Evolutionary conservation across 306 rosid species (phyloP).

Genomic region (Ochetophila trinervis): DNA sequence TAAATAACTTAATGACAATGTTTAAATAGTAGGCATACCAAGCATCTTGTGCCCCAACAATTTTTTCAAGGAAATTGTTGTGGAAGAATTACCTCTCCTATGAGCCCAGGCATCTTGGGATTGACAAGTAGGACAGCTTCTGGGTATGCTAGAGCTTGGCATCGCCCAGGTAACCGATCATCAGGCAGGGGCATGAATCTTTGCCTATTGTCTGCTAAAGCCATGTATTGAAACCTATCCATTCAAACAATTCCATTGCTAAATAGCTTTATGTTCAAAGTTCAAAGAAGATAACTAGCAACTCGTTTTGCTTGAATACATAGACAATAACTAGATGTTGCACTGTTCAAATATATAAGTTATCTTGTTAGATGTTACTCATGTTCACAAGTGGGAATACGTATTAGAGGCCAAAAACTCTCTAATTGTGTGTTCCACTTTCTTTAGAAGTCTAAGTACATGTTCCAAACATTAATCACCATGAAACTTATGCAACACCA

Average conservation of each 20-base stretch:
- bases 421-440: neutral
- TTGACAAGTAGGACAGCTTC: constrained; percentile 42
- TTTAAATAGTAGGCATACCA: neutral
- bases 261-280: neutral
- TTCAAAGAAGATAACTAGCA: neutral
- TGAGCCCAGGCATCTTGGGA: constrained; percentile 31
- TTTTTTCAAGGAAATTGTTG: neutral
- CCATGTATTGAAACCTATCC: constrained; percentile 51
- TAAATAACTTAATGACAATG: neutral
- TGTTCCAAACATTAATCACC: neutral
- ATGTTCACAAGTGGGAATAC: too few relatives aligned
- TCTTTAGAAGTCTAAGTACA: neutral
- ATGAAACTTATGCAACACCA: neutral
- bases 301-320: neutral
- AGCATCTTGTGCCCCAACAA: neutral
- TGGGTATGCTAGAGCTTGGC: constrained; percentile 38
- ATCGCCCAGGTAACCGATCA: constrained; percentile 33
- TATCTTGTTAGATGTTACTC: too few relatives aligned
- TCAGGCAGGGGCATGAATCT: constrained; percentile 50
- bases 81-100: constrained; percentile 37
- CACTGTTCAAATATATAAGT: neutral
- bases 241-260: constrained; percentile 1
- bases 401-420: neutral
- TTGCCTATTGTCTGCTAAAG: constrained; percentile 38
- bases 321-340: neutral